A percentile compares a stretch with the other conserved stretches of the same genome.
phyloP scores from a whole-genome alignment of 129 eudicot species.

The Tagetes erecta region DNA sequence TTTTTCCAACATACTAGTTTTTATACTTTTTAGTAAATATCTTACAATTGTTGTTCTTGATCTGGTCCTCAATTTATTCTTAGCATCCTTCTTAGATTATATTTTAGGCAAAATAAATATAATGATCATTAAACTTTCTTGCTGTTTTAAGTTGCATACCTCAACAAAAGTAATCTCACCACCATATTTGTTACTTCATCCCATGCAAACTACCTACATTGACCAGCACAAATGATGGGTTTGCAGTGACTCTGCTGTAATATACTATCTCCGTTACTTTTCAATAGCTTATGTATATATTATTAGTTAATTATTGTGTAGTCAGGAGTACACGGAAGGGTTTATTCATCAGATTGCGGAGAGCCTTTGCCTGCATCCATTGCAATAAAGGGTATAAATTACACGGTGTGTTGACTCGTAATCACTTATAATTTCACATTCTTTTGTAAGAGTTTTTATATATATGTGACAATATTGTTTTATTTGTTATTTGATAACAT shows the following conservation, averaged over 20 bases:
- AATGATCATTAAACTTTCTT: background rate
- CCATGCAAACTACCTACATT: background rate
- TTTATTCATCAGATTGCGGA: conserved; percentile 73
- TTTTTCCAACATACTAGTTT: conserved; percentile 22
- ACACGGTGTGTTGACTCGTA: conserved; percentile 52
- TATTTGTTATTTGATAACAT: conserved; percentile 13
- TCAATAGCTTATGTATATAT: background rate
- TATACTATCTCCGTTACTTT: background rate
- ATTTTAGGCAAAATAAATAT: background rate
- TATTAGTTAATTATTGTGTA: conserved; percentile 24
- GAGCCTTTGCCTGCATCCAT: conserved; percentile 81
- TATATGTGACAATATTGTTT: background rate
- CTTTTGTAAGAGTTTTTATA: background rate
- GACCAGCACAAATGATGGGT: background rate
- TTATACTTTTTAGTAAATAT: background rate
- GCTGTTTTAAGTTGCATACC: conserved; percentile 6
- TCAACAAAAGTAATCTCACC: background rate
- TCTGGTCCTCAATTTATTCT: background rate
- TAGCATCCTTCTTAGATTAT: background rate
- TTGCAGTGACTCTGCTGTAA: background rate
- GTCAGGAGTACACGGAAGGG: conserved; percentile 90
- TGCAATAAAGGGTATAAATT: conserved; percentile 70
- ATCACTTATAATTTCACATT: background rate
- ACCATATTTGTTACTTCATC: background rate
- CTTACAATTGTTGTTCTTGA: conserved; percentile 10